A percentile compares a stretch with the other conserved stretches of the same genome.
Conservation (phyloP, 208 protist genomes). For the Leishmania gerbilli region DNA sequence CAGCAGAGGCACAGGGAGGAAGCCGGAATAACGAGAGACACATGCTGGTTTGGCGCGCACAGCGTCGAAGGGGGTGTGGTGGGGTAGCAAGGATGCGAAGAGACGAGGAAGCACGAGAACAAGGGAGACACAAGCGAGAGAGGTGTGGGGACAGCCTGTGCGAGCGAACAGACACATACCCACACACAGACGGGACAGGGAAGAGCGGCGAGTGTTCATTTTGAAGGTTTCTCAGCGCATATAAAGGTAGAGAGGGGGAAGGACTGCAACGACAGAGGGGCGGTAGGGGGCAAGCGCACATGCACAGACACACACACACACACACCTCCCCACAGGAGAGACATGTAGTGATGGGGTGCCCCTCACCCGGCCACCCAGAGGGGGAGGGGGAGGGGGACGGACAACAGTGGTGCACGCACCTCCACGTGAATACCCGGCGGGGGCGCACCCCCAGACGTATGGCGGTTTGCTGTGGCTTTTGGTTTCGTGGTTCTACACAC, state of each 20-base stretch:
- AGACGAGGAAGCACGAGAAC: background rate
- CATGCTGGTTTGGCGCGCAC: background rate
- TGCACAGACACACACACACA: background rate
- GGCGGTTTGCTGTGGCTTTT: background rate
- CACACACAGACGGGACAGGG: background rate
- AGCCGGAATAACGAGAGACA: background rate
- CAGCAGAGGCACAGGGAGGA: background rate
- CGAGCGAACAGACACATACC: background rate
- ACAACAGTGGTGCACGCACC: background rate
- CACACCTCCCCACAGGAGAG: background rate
- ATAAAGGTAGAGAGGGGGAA: background rate
- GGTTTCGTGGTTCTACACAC: background rate
- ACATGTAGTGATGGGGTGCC: background rate
- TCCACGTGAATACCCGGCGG: background rate
- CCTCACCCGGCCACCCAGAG: background rate
- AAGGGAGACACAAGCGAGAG: background rate
- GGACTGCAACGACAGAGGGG: background rate
- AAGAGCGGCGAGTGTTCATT: background rate
- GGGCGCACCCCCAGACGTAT: background rate
- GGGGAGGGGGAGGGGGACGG: background rate
- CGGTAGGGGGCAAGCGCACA: background rate
- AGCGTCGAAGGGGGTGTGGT: background rate
- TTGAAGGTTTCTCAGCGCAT: background rate
- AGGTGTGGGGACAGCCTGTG: background rate
- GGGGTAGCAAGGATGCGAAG: background rate